These are phyloP conservation scores for Plasmodium cynomolgi DNA, from an alignment of 169 alveolate species.

Conservation along the genomic window DNA sequence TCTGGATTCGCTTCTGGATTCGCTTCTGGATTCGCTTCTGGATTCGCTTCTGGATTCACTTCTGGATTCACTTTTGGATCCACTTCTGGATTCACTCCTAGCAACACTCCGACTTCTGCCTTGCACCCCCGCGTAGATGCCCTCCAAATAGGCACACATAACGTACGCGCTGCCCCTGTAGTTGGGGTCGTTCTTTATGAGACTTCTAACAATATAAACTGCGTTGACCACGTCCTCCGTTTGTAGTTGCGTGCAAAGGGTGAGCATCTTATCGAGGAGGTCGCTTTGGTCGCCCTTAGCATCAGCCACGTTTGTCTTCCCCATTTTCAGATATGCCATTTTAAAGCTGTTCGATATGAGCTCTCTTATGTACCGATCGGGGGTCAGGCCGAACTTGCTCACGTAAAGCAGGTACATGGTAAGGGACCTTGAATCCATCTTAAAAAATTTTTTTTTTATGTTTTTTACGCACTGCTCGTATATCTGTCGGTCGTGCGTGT, in stretches of 20 bases:
- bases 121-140: neutral
- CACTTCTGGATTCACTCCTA: neutral
- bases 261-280: neutral
- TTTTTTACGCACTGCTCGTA: constrained; percentile 40
- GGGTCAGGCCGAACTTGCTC: constrained; percentile 36
- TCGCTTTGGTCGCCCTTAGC: neutral
- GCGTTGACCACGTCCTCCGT: constrained; percentile 36
- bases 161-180: neutral
- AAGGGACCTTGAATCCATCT: constrained; percentile 33
- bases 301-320: neutral
- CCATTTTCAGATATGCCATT: neutral
- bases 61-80: neutral
- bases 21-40: no score
- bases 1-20: neutral
- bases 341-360: constrained; percentile 28
- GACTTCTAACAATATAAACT: constrained; percentile 45
- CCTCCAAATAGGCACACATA: constrained; percentile 14
- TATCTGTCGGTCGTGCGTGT: constrained; percentile 32
- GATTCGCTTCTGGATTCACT: no score
- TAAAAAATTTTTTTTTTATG: constrained; percentile 41
- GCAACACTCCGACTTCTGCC: neutral
- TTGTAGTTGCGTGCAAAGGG: neutral
- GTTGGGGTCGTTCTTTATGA: constrained; percentile 34
- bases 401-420: constrained; percentile 52
- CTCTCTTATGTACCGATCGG: constrained; percentile 28